phyloP scores from a whole-genome alignment of 148 eudicot species.

The Vaccinium corymbosum region DNA sequence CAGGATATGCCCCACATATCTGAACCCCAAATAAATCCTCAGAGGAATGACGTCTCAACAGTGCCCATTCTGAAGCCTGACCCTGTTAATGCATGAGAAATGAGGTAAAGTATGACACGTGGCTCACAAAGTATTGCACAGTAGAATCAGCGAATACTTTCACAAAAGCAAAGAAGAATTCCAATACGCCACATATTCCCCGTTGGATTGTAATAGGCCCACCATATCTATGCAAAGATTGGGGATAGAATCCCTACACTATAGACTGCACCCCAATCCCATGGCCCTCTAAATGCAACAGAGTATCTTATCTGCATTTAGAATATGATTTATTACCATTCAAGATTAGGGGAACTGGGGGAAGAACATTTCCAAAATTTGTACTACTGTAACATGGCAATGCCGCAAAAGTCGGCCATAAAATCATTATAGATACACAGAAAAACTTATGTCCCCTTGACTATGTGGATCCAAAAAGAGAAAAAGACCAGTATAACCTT shows the following conservation, averaged over 20 bases:
- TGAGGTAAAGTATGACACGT: neutral
- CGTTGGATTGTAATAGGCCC: neutral
- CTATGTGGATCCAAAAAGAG: neutral
- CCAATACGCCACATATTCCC: neutral
- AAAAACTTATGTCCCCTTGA: neutral
- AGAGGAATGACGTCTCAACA: constrained; percentile 86
- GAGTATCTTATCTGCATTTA: neutral
- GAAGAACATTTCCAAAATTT: neutral
- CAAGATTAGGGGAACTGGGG: neutral
- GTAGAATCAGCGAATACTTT: neutral
- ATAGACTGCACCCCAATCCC: neutral
- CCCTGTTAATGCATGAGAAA: constrained; percentile 44
- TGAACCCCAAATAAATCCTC: constrained; percentile 98
- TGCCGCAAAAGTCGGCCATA: neutral
- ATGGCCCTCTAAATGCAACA: neutral
- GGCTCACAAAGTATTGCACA: neutral
- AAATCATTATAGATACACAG: neutral
- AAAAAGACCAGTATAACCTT: neutral
- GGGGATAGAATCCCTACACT: neutral
- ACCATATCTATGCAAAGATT: neutral
- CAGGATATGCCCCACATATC: constrained; percentile 99
- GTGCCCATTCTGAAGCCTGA: constrained; percentile 99
- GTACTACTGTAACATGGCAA: neutral
- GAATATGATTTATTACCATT: neutral
- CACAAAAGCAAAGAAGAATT: neutral